Evolutionary conservation across 306 rosid species (phyloP), one percentile per base, ranked within the genome.

Genomic region (Cicer cuneatum): DNA sequence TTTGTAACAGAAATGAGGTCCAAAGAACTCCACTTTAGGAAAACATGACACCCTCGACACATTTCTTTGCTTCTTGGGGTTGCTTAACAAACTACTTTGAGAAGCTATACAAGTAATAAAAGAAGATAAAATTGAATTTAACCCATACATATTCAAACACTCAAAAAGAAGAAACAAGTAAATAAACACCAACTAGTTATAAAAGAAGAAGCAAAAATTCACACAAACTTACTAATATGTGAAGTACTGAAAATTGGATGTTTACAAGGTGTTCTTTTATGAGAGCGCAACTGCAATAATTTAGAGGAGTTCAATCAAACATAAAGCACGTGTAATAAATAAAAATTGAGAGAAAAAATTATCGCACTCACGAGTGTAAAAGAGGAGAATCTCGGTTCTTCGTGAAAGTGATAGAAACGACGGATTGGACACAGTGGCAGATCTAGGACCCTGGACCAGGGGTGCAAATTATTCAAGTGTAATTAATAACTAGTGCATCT

Each of bases 71-170:
- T 84, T 81, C 65, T 73, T 73, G 29, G 80, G 77, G 47, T 85
- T 71, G 67, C 78, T 80, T 7, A 65, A 65, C 72, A 77, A 72
- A 68, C 82, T 58, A 66, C 61, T 65, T 37, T 12, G 71, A 76
- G 82, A 80, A 85, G 83, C 98, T 93, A 79, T 8, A 67, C 47
- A 37, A 39, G 60, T 52, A 75, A 75, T 52, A 75, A 75, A 57
- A 38, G 47, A 81, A 69, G 48, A 24, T 39, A 49, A 52, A 63
- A 45, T 38, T n/a, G 29, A 47, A 33, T 8, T 8, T 47, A 16
- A 53, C 43, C 45, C 71, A 43, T 19, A 54, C 61, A 18, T 9
- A 60, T n/a, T 35, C 37, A 52, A 6, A 64, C 38, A 46, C 56
- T n/a, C 12, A 40, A 7, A 7, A 72, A 19, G n/a, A 64, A 38